A percentile compares a stretch with the other conserved stretches of the same genome.
phyloP scores from a whole-genome alignment of 2,329 filamentous ascomycete genomes.

The Pyrenochaeta sp. region DNA sequence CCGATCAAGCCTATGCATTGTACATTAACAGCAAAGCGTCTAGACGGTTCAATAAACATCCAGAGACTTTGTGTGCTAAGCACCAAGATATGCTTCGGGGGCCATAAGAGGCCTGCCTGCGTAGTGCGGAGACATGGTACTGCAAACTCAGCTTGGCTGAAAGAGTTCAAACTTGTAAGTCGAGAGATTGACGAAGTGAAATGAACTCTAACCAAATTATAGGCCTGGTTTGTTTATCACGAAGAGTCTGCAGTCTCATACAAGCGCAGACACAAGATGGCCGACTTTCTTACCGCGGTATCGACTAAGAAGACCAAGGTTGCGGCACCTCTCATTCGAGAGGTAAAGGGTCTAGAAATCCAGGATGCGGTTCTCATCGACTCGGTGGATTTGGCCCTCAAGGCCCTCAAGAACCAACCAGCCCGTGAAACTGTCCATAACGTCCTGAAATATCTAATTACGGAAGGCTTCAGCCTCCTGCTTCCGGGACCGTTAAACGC shows the following conservation, averaged over 20 bases:
- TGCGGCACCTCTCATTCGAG: conserved; percentile 23
- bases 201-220: background rate
- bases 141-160: background rate
- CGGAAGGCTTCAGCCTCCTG: conserved; percentile 64
- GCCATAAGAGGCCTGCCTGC: background rate
- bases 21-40: conserved; percentile 2
- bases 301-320: conserved; percentile 46
- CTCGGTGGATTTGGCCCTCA: conserved; percentile 62
- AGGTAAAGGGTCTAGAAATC: conserved; percentile 19
- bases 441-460: conserved; percentile 62
- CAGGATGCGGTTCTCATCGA: conserved; percentile 26
- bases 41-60: background rate
- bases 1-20: conserved; percentile 21
- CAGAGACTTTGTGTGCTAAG: background rate
- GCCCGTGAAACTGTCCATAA: conserved; percentile 64
- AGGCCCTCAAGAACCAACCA: conserved; percentile 69
- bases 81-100: background rate
- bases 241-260: background rate
- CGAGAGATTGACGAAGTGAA: background rate
- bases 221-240: background rate
- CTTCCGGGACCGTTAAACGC: conserved; percentile 72
- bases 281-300: conserved; percentile 59
- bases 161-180: background rate
- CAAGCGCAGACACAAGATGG: conserved; percentile 48
- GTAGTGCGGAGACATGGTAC: background rate